A percentile compares a stretch with the other conserved stretches of the same genome.
These are phyloP conservation scores for Diospyros lotus DNA, from an alignment of 148 eudicot species.

Conservation along the genomic window DNA sequence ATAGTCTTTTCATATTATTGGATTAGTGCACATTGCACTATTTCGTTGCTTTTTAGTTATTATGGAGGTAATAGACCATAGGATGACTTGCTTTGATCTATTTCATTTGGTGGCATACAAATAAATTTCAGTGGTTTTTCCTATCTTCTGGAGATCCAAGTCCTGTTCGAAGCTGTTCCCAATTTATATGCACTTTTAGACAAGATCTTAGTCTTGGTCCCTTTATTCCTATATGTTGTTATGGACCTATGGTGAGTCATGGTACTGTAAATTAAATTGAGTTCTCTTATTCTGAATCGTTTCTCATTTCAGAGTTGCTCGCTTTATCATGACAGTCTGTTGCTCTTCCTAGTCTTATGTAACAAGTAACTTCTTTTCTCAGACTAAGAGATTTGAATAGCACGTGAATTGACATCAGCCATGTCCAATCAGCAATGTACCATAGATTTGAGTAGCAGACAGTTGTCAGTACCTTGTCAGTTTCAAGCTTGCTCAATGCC, in stretches of 20 bases:
- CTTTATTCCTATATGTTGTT: not conserved
- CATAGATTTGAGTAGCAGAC: slow-evolving; percentile 11
- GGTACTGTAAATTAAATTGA: not conserved
- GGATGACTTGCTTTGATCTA: too few relatives aligned
- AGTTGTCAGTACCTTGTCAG: slow-evolving; percentile 20
- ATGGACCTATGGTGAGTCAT: not conserved
- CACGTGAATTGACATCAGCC: slow-evolving; percentile 11
- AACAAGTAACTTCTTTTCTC: slow-evolving; percentile 4
- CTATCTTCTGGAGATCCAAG: not conserved
- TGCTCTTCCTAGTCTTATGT: not conserved
- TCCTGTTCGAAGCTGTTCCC: not conserved
- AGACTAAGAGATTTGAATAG: slow-evolving; percentile 38
- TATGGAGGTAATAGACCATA: too few relatives aligned
- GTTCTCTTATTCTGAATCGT: not conserved
- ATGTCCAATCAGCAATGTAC: slow-evolving; percentile 11
- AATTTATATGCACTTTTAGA: not conserved
- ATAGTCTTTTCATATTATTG: too few relatives aligned
- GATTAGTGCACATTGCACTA: too few relatives aligned
- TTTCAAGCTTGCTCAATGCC: slow-evolving; percentile 19
- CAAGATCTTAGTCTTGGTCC: not conserved
- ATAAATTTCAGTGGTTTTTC: not conserved
- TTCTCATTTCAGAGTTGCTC: not conserved
- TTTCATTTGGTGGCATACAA: too few relatives aligned
- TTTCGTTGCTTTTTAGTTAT: too few relatives aligned
- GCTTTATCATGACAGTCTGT: not conserved